Percentiles rank a stretch among this genome's conserved stretches.
phyloP scores from a whole-genome alignment of 352 stramenopile genomes.

The Elongisporangium prolatum region DNA sequence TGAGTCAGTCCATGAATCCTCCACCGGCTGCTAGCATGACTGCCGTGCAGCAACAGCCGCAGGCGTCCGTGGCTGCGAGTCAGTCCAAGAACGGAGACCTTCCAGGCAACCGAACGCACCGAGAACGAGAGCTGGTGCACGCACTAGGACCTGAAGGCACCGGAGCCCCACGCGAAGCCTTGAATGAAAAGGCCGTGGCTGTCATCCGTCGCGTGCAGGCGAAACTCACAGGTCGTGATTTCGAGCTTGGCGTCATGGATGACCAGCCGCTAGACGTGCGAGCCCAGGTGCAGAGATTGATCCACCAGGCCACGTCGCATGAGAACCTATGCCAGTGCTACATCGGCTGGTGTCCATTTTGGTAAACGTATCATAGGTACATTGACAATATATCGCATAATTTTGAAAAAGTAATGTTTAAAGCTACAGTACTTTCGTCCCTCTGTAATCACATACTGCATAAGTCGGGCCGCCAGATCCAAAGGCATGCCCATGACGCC shows the following conservation, averaged over 20 bases:
- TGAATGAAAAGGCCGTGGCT: conserved; percentile 95
- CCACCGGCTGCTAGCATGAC: background rate
- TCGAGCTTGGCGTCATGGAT: conserved; percentile 57
- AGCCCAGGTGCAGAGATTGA: conserved; percentile 94
- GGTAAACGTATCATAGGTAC: conserved; percentile 38
- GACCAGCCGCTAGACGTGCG: conserved; percentile 69
- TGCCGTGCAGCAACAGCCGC: background rate
- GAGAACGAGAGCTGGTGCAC: conserved; percentile 76
- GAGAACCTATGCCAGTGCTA: conserved; percentile 99
- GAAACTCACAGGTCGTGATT: conserved; percentile 99
- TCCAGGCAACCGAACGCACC: conserved; percentile 72
- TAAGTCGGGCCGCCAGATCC: background rate
- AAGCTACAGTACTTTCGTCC: background rate
- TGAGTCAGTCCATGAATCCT: conserved; percentile 10
- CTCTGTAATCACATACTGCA: background rate
- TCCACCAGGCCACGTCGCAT: conserved; percentile 96
- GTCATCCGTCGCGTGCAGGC: conserved; percentile 98
- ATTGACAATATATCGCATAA: no score
- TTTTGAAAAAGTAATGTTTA: no score
- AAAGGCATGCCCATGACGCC: conserved; percentile 24
- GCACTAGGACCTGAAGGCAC: conserved; percentile 77
- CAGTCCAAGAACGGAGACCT: conserved; percentile 36
- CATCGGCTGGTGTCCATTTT: conserved; percentile 97
- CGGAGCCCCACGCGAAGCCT: conserved; percentile 72
- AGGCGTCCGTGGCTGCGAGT: background rate